Base-by-base conservation (phyloP, 495 filamentous ascomycete species). In the Aspergillus funiculosus region DNA sequence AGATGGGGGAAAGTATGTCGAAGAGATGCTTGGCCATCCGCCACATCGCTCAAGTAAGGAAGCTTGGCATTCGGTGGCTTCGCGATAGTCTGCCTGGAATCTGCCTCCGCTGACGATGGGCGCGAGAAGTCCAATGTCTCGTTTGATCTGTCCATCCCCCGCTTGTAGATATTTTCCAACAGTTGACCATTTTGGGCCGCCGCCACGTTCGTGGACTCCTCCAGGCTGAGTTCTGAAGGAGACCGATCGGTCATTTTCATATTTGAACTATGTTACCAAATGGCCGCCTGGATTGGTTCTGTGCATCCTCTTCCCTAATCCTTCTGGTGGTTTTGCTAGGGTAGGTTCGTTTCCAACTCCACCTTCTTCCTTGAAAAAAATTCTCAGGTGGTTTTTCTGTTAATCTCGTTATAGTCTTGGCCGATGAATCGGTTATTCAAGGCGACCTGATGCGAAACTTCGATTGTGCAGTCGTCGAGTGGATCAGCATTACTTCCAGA, bases 1-100 rank as follows among this genome's bases (percentile, higher is more conserved):
- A 71, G 48, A 46, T 70, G 60, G 31, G 62, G 54, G 25, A 66
- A 69, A 3, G 64, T 52, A 39, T 71, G 69, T 36, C 67, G 69
- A 34, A 69, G 57, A 26, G 63, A 48, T 6, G 65, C 39, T 39
- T 67, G 57, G 13, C 62, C 58, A 17, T 69, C 68, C 20, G 58
- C 36, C 6, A 60, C 40, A 17, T 68, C 66, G 14, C 41, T 49
- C 3, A 50, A 43, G 0, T 48, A 43, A 18, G 60, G 30, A 7
- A 53, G 45, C 58, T 63, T 62, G 28, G 66, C 46, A 17, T 51
- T 54, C 4, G 60, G 55, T 10, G 60, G 59, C 32, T 62, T 66
- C 13, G 54, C 61, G 35, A 54, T 42, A 19, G 53, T 36, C 26
- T 53, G 54, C 35, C 48, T 46, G 22, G 39, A 10, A n/a, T 63